These are phyloP conservation scores for Rubia occidens DNA, from an alignment of 305 asterid genomes.

Conservation along the genomic window DNA sequence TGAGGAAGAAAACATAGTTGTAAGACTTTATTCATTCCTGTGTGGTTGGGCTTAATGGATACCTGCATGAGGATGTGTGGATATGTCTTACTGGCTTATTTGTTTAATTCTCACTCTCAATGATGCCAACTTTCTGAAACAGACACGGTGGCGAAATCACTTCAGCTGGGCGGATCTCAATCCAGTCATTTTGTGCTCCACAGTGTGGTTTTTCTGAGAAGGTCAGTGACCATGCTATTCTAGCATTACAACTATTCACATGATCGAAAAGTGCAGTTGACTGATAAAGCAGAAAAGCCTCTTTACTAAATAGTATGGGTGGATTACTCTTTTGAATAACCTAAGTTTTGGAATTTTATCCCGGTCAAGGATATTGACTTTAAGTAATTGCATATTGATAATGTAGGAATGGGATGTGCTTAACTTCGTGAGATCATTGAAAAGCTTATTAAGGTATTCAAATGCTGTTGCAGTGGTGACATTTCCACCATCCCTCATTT, in stretches of 20 bases:
- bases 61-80: not conserved
- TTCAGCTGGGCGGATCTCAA: constrained; percentile 59
- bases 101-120: not conserved
- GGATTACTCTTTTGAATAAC: not conserved
- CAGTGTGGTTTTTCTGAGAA: constrained; percentile 66
- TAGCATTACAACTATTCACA: not conserved
- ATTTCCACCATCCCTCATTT: constrained; percentile 71
- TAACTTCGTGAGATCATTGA: constrained; percentile 65
- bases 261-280: not conserved
- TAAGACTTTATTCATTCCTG: not conserved
- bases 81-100: not conserved
- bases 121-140: constrained; percentile 20
- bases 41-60: not conserved
- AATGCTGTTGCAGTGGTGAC: constrained; percentile 77
- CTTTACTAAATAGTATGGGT: not conserved
- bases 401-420: constrained; percentile 82
- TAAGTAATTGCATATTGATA: not conserved
- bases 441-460: constrained; percentile 55
- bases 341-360: not conserved
- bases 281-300: not conserved
- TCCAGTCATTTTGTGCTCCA: constrained; percentile 85
- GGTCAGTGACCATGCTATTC: constrained; percentile 28
- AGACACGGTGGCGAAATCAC: constrained; percentile 45
- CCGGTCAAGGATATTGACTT: not conserved
- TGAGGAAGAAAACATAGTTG: not conserved